Evolutionary conservation across 176 grass and related monocot genomes (phyloP).

Genomic region (Triticum timopheevii): DNA sequence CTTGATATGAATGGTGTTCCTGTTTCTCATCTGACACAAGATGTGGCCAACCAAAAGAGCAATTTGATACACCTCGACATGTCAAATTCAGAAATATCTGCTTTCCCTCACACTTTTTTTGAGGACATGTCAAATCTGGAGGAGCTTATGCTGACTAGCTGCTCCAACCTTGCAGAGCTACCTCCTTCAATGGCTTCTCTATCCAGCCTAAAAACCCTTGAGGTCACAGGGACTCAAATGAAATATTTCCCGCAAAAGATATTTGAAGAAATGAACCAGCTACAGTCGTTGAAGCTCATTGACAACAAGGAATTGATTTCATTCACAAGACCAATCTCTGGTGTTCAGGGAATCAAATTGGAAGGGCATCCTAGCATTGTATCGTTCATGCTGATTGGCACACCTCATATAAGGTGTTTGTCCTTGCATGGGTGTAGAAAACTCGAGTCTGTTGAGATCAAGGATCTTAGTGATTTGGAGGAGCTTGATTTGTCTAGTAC

Average conservation of each 20-base stretch:
- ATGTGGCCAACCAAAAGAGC: not conserved
- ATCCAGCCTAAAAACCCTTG: not conserved
- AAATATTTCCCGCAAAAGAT: not conserved
- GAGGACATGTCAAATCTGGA: not conserved
- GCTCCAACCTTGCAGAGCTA: conserved; percentile 11
- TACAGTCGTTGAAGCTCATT: not conserved
- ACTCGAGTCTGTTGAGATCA: not conserved
- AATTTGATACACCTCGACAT: not conserved
- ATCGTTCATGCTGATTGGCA: not conserved
- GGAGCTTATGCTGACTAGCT: not conserved
- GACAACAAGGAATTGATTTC: not conserved
- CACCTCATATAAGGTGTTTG: not conserved
- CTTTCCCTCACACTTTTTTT: not conserved
- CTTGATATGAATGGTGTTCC: conserved; percentile 21
- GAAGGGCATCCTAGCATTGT: not conserved
- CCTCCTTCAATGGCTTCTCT: not conserved
- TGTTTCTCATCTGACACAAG: not conserved
- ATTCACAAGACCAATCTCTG: not conserved
- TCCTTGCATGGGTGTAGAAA: not conserved
- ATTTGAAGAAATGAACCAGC: not conserved
- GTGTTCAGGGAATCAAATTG: not conserved
- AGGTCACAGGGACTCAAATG: not conserved
- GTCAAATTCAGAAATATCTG: not conserved
- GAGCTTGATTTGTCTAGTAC: conserved; percentile 14
- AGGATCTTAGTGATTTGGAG: not conserved